Evolutionary conservation across 495 filamentous ascomycete genomes (phyloP), one percentile per base, ranked within the genome.

Genomic region (Lophium mytilinum): DNA sequence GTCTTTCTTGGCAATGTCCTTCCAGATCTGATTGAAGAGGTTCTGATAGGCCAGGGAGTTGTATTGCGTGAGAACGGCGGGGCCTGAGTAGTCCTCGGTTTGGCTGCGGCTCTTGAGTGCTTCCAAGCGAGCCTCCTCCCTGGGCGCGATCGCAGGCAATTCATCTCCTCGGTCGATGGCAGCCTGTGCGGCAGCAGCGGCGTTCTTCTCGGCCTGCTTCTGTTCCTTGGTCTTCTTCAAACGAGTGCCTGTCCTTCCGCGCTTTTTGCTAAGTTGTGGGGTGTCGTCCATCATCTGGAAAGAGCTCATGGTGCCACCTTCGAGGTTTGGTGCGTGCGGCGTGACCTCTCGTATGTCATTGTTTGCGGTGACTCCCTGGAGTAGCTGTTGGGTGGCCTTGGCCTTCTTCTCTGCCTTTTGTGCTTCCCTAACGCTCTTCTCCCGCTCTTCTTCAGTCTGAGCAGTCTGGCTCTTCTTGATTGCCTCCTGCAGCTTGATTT

Each of bases 21-120:
- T 86, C 88, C 89, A 95, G 61, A 99, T 99, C 73, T 96, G 90
- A 66, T 95, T 93, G 71, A 95, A 96, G 37, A 99, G 93, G 71
- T 95, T 91, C 62, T 91, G 88, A 74, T 93, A 97, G 19, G 88
- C 88, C 68, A 96, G 95, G 36, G 89, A 90, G 58, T 85, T 86
- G 73, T 87, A 93, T 52, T 80, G 81, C 58, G 80, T 75, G 60
- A 61, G 30, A 36, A 58, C 61, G 9, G 51, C 39, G 4, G 59
- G 58, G 24, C 24, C 24, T 4, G 57, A 53, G 4, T 57, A 48
- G 41, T 90, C 87, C 66, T 86, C 88, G 19, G 75, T 71, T 42
- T 86, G 81, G 70, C 82, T 86, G 55, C 77, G 70, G 50, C 62
- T 75, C 64, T 68, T 69, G 51, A 74, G 71, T 14, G 80, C 74